phyloP scores from a whole-genome alignment of 441 rosid genomes.

The Syzygium malaccense region DNA sequence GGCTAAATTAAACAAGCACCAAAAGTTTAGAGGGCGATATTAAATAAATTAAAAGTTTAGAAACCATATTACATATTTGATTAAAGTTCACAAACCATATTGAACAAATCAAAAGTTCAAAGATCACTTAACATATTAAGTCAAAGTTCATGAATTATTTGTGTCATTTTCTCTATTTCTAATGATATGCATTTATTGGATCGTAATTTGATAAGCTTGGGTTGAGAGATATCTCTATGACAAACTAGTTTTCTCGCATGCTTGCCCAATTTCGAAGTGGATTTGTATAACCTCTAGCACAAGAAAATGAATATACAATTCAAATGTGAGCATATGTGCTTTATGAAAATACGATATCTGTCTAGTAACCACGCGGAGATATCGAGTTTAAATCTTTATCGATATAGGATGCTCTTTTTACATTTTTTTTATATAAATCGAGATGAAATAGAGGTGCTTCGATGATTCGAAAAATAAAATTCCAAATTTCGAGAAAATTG shows the following conservation, averaged over 20 bases:
- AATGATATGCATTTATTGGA: rapidly evolving
- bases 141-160: too few species aligned
- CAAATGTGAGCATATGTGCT: neutral
- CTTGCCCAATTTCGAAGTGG: neutral
- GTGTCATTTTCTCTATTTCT: neutral
- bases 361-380: neutral
- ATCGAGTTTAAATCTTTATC: neutral
- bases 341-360: neutral
- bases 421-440: neutral
- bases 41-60: too few species aligned
- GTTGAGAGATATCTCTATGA: rapidly evolving
- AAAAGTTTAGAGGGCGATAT: too few species aligned
- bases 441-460: neutral
- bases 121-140: too few species aligned
- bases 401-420: neutral
- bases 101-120: too few species aligned
- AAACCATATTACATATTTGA: too few species aligned
- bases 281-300: neutral
- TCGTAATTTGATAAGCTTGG: rapidly evolving
- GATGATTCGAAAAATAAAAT: neutral
- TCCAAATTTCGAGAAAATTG: neutral
- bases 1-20: too few species aligned
- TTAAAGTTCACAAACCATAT: too few species aligned
- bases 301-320: neutral
- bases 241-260: neutral